Conservation (phyloP, 495 filamentous ascomycete species). For the Penicillium salamii region DNA sequence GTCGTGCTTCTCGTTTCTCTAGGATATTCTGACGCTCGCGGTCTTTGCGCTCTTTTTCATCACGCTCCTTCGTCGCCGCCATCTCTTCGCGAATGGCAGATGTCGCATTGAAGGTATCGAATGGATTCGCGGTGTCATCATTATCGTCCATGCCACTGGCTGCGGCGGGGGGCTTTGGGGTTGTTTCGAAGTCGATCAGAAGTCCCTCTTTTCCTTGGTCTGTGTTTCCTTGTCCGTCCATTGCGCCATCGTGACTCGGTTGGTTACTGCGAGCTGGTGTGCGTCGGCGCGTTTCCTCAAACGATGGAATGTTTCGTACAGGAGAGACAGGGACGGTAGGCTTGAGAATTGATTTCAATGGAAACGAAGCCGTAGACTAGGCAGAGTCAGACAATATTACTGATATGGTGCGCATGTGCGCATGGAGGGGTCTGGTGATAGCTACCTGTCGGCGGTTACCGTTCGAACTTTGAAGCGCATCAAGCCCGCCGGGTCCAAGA, state of each 20-base stretch:
- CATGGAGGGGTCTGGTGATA: constrained; percentile 4
- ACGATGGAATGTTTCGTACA: constrained; percentile 57
- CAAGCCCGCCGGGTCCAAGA: constrained; percentile 86
- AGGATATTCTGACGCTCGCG: constrained; percentile 65
- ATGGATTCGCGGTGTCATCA: constrained; percentile 52
- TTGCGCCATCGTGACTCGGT: constrained; percentile 20
- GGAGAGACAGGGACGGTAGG: constrained; percentile 68
- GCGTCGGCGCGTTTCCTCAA: constrained; percentile 43
- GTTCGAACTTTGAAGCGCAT: constrained; percentile 70
- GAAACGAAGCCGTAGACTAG: constrained; percentile 54
- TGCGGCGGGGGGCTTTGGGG: constrained; percentile 27
- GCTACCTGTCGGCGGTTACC: constrained; percentile 83
- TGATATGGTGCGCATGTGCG: constrained; percentile 1
- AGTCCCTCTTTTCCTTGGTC: constrained; percentile 32
- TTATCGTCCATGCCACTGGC: constrained; percentile 42
- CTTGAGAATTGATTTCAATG: constrained; percentile 80
- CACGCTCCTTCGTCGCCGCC: constrained; percentile 67
- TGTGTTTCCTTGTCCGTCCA: constrained; percentile 9
- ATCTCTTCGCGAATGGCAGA: constrained; percentile 62
- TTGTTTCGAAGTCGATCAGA: constrained; percentile 49
- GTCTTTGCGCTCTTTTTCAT: constrained; percentile 65
- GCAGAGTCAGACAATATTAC: constrained; percentile 3
- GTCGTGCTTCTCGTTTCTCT: constrained; percentile 75
- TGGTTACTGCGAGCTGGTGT: constrained; percentile 33
- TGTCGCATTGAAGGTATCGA: constrained; percentile 54